Evolutionary conservation across 805 yeast species (phyloP).

Genomic region (Hermanozyma aechmeae): DNA sequence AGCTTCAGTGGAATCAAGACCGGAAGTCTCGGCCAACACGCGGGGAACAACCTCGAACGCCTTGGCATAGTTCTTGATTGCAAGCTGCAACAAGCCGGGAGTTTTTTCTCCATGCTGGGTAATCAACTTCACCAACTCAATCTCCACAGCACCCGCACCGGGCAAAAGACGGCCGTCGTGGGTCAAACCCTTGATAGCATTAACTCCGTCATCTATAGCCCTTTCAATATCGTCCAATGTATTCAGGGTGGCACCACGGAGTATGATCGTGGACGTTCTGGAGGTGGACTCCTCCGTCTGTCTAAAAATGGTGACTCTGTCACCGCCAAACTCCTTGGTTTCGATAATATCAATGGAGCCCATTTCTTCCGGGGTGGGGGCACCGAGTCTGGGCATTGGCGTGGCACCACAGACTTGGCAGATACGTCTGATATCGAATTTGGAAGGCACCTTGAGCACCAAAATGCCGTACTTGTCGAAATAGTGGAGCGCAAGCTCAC

Average conservation of each 20-base stretch:
- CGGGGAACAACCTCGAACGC: conserved; percentile 94
- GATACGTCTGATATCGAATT: conserved; percentile 87
- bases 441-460: conserved; percentile 84
- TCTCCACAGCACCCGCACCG: conserved; percentile 95
- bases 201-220: conserved; percentile 95
- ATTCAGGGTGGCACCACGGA: conserved; percentile 95
- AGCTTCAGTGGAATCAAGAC: conserved; percentile 84
- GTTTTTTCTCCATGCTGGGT: conserved; percentile 87
- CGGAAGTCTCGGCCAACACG: conserved; percentile 89
- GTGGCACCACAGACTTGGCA: conserved; percentile 97
- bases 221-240: conserved; percentile 91
- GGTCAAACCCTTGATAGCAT: conserved; percentile 81
- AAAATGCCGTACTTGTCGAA: conserved; percentile 78
- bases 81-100: conserved; percentile 86
- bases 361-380: conserved; percentile 91
- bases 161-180: conserved; percentile 74
- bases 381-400: conserved; percentile 87
- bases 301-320: conserved; percentile 87
- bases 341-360: conserved; percentile 83
- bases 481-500: conserved; percentile 89
- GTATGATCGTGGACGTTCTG: conserved; percentile 79
- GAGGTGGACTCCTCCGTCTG: conserved; percentile 59
- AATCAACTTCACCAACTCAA: conserved; percentile 72
- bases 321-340: conserved; percentile 94
- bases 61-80: conserved; percentile 87